phyloP scores from a whole-genome alignment of 2,329 filamentous ascomycete species.

The Mycocentrospora acerina region DNA sequence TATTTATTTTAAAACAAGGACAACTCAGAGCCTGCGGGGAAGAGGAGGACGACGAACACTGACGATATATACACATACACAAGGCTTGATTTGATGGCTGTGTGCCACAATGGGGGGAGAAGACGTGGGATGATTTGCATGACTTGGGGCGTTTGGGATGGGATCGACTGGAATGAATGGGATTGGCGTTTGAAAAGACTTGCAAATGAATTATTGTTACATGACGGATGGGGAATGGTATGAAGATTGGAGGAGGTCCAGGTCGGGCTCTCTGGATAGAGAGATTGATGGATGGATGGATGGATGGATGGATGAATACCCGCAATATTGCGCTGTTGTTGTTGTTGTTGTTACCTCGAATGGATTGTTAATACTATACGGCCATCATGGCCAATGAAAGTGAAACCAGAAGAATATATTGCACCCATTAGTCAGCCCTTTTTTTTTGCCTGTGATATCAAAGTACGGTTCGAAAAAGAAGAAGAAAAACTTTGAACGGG shows the following conservation, averaged over 20 bases:
- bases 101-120: too few relatives aligned
- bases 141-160: slow-evolving; percentile 1
- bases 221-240: background rate
- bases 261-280: too few relatives aligned
- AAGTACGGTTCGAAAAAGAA: too few relatives aligned
- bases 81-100: background rate
- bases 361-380: background rate
- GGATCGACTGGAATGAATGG: too few relatives aligned
- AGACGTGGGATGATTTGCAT: slow-evolving; percentile 1
- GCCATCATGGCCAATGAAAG: background rate
- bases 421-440: too few relatives aligned
- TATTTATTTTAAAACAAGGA: too few relatives aligned
- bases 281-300: background rate
- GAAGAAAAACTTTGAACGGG: too few relatives aligned
- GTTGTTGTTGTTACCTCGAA: background rate
- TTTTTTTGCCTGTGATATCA: too few relatives aligned
- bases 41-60: background rate
- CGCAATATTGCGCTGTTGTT: background rate
- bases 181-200: background rate
- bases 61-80: background rate
- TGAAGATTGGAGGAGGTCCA: too few relatives aligned
- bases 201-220: background rate
- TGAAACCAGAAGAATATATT: too few relatives aligned
- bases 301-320: slow-evolving; percentile 2
- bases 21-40: too few relatives aligned